Evolutionary conservation across 2,329 filamentous ascomycete species (phyloP).

Genomic region (Xylogone sp.): DNA sequence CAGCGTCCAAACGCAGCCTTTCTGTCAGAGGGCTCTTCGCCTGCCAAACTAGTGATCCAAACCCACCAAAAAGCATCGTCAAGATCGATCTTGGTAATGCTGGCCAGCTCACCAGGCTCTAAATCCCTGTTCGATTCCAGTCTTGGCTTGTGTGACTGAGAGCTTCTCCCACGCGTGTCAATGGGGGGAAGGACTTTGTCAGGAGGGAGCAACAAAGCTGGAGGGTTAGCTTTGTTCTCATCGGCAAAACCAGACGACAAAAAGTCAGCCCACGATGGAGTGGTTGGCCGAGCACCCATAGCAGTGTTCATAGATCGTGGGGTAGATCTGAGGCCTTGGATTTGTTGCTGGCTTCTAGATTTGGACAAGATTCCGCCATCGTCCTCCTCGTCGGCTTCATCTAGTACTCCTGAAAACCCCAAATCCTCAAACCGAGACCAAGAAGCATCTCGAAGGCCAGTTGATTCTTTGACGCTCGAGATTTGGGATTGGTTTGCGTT

Average conservation of each 20-base stretch:
- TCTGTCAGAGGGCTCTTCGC: slow-evolving; percentile 78
- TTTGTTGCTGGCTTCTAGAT: slow-evolving; percentile 25
- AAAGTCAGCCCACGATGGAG: slow-evolving; percentile 97
- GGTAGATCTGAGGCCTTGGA: slow-evolving; percentile 56
- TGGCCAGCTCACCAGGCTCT: slow-evolving; percentile 91
- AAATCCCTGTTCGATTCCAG: slow-evolving; percentile 66
- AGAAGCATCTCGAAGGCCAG: slow-evolving; percentile 75
- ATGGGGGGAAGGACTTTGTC: slow-evolving; percentile 90
- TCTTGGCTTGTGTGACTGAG: slow-evolving; percentile 75
- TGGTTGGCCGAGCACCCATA: slow-evolving; percentile 73
- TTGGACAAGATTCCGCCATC: slow-evolving; percentile 31
- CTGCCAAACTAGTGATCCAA: slow-evolving; percentile 95
- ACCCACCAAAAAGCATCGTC: slow-evolving; percentile 99
- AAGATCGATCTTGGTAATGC: slow-evolving; percentile 78
- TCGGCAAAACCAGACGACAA: slow-evolving; percentile 90
- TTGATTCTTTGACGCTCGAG: slow-evolving; percentile 66
- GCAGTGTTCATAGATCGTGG: slow-evolving; percentile 65
- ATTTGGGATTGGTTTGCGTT: slow-evolving; percentile 77
- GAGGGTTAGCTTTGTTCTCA: slow-evolving; percentile 56
- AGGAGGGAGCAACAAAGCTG: slow-evolving; percentile 77
- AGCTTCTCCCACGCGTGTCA: slow-evolving; percentile 75
- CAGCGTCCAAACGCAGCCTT: slow-evolving; percentile 95
- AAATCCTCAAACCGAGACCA: slow-evolving; percentile 98
- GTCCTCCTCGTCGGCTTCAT: slow-evolving; percentile 67
- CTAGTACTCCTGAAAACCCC: slow-evolving; percentile 75